Evolutionary conservation across 140 eudicot genomes (phyloP).

Genomic region (Anethum foeniculum): DNA sequence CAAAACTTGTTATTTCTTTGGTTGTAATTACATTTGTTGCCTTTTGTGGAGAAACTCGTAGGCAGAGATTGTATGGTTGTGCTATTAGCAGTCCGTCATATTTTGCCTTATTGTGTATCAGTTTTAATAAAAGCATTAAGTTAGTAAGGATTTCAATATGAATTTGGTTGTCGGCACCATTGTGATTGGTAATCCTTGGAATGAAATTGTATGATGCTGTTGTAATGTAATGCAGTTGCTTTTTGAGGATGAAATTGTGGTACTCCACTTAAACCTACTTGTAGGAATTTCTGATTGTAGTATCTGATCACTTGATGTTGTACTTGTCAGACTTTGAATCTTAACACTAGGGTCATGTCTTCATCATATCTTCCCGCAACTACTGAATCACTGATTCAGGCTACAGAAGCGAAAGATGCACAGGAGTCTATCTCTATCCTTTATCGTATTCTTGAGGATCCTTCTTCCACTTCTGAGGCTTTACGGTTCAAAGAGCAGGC

Average conservation of each 20-base stretch:
- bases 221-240: not conserved
- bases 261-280: not conserved
- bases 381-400: slow-evolving; percentile 62
- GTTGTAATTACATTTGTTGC: not conserved
- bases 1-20: not conserved
- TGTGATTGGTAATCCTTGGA: not conserved
- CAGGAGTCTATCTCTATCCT: slow-evolving; percentile 66
- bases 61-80: not conserved
- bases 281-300: not conserved
- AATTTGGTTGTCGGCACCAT: not conserved
- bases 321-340: not conserved
- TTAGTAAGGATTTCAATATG: not conserved
- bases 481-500: slow-evolving; percentile 81
- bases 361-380: slow-evolving; percentile 57
- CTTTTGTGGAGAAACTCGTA: not conserved
- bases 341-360: slow-evolving; percentile 31
- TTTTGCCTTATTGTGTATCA: not conserved
- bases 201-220: not conserved
- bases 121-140: not conserved
- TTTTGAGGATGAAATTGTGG: not conserved
- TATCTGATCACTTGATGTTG: slow-evolving; percentile 4
- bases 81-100: not conserved
- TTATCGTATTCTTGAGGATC: slow-evolving; percentile 62
- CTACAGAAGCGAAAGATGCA: slow-evolving; percentile 61
- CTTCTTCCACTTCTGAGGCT: slow-evolving; percentile 83